These are phyloP conservation scores for Periglandula ipomoeae DNA, from an alignment of 2,329 filamentous ascomycete genomes.

Conservation along the genomic window DNA sequence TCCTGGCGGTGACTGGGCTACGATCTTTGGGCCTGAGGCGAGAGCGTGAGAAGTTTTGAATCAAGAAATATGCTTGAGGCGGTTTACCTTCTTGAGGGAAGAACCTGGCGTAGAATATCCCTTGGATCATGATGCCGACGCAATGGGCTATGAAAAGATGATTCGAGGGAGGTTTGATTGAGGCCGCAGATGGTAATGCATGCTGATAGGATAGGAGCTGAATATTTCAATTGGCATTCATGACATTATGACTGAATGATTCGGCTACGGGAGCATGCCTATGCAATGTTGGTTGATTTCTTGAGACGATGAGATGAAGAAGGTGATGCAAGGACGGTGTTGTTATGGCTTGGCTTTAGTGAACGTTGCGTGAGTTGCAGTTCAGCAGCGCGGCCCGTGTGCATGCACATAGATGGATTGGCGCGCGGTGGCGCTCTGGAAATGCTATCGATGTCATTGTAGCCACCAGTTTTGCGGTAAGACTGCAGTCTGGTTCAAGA, in stretches of 20 bases:
- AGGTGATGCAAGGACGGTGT: too few species aligned
- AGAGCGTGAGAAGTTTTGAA: neutral
- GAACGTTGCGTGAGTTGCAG: too few species aligned
- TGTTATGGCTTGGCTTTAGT: too few species aligned
- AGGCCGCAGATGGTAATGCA: neutral
- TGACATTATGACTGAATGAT: neutral
- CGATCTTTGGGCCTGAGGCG: conserved; percentile 44
- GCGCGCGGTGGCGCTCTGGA: too few species aligned
- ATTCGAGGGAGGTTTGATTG: neutral
- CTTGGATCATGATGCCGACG: conserved; percentile 48
- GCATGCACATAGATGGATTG: too few species aligned
- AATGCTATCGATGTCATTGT: too few species aligned
- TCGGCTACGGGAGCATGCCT: too few species aligned
- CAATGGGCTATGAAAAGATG: neutral
- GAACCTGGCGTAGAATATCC: conserved; percentile 63
- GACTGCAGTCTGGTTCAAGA: too few species aligned
- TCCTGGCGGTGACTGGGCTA: conserved; percentile 52
- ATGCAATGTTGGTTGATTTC: too few species aligned
- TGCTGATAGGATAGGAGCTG: neutral
- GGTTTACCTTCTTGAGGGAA: conserved; percentile 51
- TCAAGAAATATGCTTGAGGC: neutral
- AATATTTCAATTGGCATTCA: neutral
- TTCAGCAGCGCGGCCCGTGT: too few species aligned
- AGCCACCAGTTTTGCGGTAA: too few species aligned
- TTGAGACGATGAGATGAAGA: too few species aligned